Percentiles rank a stretch among this genome's conserved stretches.
Evolutionary conservation across 1,284 basidiomycete species (phyloP).

Genomic region (Irpex sp.): DNA sequence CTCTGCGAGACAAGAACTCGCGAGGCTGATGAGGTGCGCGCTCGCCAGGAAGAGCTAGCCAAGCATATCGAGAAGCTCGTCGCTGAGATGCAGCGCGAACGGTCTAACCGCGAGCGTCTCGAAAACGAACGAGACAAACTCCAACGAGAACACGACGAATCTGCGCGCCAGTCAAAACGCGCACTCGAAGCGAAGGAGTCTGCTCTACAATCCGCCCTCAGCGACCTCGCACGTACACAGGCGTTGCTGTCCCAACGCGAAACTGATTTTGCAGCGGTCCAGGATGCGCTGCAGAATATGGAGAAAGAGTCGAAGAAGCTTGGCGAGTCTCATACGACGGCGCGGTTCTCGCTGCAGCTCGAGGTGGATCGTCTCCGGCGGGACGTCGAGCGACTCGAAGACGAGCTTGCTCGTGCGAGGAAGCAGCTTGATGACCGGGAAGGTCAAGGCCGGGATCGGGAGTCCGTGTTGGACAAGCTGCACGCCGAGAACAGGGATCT

Average conservation of each 20-base stretch:
- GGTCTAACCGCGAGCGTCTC: constrained; percentile 50
- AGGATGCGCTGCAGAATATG: constrained; percentile 63
- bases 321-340: constrained; percentile 80
- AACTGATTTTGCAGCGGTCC: constrained; percentile 71
- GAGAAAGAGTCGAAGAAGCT: constrained; percentile 70
- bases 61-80: constrained; percentile 75
- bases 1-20: constrained; percentile 56
- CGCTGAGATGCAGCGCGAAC: constrained; percentile 55
- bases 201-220: constrained; percentile 56
- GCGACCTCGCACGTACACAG: constrained; percentile 59
- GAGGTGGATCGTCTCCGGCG: constrained; percentile 88
- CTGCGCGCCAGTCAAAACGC: constrained; percentile 55
- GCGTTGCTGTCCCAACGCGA: constrained; percentile 64
- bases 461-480: constrained; percentile 67
- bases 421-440: constrained; percentile 74
- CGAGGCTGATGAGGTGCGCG: constrained; percentile 58
- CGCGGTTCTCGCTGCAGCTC: constrained; percentile 85
- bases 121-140: constrained; percentile 54
- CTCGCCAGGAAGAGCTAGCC: constrained; percentile 74
- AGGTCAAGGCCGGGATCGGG: constrained; percentile 60
- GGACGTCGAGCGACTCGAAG: constrained; percentile 79
- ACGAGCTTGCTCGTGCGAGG: constrained; percentile 73
- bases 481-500: constrained; percentile 80
- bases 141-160: constrained; percentile 55
- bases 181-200: constrained; percentile 65